Base-by-base conservation (phyloP, 2,329 filamentous ascomycete species). In the Sclerotinia borealis region DNA sequence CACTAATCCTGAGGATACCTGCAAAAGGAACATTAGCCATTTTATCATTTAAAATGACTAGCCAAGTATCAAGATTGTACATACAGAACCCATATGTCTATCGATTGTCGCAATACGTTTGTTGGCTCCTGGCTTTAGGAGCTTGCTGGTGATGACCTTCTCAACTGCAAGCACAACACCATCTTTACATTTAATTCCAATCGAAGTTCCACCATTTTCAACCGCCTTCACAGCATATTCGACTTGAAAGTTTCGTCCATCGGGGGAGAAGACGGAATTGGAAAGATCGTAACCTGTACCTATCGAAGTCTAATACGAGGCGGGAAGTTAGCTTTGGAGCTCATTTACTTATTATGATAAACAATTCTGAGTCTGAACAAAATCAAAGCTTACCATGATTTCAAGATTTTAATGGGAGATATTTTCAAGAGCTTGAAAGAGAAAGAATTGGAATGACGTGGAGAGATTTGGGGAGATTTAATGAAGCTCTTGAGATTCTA, bases 151-250 rank as follows among this genome's bases (percentile, higher is more conserved):
- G 77, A 98, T 86, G 75, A 98, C 88, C 84, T 99, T 99, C 83
- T 99, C 95, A 66, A 96, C 88, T 48, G 95, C 95, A 70, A 99
- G 85, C 68, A 99, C 92, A 60, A 99, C 91, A 68, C 95, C 95
- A 77, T 98, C 92, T 80, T 96, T 96, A 85, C 92, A 96, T 77
- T 92, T 86, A 78, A 99, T 96, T 72, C 95, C 95, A 77, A 99
- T 87, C 61, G 93, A 92, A 62, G 95, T 99, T 75, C 95, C 93
- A 70, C 93, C 95, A 74, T 96, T 98, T 81, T 99, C 95, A 68
- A 99, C 95, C 63, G 95, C 95, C 83, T 99, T 99, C 72, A 96
- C 90, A 71, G 95, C 95, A 78, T 99, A 99, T 84, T 99, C 95
- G 78, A 96, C 92, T 80, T 99, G 95, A 79, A 99, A 99, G 79